Conservation (phyloP, 169 alveolate species). For the Plasmodium berghei region DNA sequence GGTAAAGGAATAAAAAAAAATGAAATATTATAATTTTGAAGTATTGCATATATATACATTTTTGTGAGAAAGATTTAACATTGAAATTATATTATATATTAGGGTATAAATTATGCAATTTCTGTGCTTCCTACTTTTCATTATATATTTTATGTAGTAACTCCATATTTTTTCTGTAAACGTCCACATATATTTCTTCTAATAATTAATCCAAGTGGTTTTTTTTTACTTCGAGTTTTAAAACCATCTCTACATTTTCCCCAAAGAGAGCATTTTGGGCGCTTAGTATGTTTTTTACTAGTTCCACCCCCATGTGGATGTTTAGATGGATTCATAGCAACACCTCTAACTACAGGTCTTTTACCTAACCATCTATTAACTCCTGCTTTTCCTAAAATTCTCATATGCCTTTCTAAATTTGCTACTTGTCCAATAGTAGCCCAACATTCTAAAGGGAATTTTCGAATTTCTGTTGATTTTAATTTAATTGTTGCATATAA, state of each 20-base stretch:
- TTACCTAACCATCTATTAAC: constrained; percentile 88
- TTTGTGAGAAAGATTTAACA: too few relatives aligned
- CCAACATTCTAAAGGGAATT: constrained; percentile 92
- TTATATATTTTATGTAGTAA: constrained; percentile 14
- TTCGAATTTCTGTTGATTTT: constrained; percentile 89
- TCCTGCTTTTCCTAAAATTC: constrained; percentile 88
- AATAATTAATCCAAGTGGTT: constrained; percentile 89
- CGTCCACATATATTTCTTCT: constrained; percentile 87
- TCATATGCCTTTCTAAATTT: constrained; percentile 81
- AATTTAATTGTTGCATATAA: constrained; percentile 89
- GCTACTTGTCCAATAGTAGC: constrained; percentile 91
- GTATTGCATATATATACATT: too few relatives aligned
- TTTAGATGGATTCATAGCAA: constrained; percentile 88
- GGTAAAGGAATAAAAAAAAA: too few relatives aligned
- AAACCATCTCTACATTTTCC: constrained; percentile 87
- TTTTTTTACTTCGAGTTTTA: constrained; percentile 84
- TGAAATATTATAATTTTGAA: too few relatives aligned
- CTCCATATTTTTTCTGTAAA: constrained; percentile 86
- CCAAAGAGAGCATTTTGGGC: constrained; percentile 90
- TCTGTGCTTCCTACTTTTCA: neutral
- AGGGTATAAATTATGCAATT: too few relatives aligned
- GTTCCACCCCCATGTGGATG: constrained; percentile 94
- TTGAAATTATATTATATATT: too few relatives aligned
- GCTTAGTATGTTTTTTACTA: constrained; percentile 84
- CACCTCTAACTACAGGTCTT: constrained; percentile 90